Evolutionary conservation across 2,329 filamentous ascomycete genomes (phyloP), one percentile per base, ranked within the genome.

Genomic region (Fusarium sp.): DNA sequence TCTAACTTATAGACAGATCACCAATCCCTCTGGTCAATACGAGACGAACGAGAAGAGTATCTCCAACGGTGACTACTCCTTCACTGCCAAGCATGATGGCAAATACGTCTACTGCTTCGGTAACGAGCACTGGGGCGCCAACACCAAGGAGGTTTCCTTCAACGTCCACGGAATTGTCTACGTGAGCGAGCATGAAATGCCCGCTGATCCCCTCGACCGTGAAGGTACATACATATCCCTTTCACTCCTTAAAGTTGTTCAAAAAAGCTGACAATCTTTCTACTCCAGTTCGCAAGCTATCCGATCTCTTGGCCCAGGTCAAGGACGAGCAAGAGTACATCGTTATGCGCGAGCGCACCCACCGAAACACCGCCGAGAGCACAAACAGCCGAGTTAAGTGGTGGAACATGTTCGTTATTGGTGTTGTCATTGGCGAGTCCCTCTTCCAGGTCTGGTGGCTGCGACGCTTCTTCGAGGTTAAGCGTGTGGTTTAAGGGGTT

Each of bases 391-490:
- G 96, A 71, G 96, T 99, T 78, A 99, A 99, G 85, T 99, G 96
- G 96, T 99, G 96, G 96, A 97, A 96, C 80, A 87, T 98, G 74
- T 98, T 98, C 81, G 94, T 99, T 81, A 89, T 99, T 69, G 87
- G 89, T 56, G 89, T 98, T 49, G 87, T 99, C 67, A 85, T 96
- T 70, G 94, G 91, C 74, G 93, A 98, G 84, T 96, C 94, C 63
- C 84, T 97, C 70, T 99, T 99, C 85, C 96, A 99, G 84, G 95
- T 99, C 70, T 99, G 96, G 95, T 99, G 96, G 94, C 82, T 99
- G 78, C 96, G 97, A 83, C 89, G 96, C 77, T 99, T 99, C 87
- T 97, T 97, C 77, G 94, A 97, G 89, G 89, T 91, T 74, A 89
- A 91, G 83, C 83, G 88, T 49, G 87, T 90, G 50, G 86, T 90